Conservation (phyloP, 257 asterid genomes). For the Solanum habrochaites region DNA sequence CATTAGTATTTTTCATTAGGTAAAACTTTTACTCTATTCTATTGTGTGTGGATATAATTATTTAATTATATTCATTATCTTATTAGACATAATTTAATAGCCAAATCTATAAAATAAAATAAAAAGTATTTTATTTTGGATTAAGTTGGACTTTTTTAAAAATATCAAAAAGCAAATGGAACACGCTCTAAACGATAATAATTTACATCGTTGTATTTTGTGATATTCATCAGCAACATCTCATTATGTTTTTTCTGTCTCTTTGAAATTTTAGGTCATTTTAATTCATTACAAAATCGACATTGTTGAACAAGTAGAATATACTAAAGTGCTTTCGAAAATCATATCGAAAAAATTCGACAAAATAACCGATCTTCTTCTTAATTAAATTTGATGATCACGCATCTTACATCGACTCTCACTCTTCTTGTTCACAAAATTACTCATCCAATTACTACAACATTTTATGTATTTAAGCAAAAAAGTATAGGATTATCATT, state of each 20-base stretch:
- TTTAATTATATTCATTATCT: neutral
- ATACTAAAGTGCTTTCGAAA: too few species aligned
- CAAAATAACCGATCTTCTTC: too few species aligned
- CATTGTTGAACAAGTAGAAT: too few species aligned
- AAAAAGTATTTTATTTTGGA: neutral
- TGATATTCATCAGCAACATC: neutral
- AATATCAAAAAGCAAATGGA: neutral
- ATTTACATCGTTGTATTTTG: neutral
- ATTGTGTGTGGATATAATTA: neutral
- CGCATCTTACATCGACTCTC: neutral
- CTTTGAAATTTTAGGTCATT: neutral
- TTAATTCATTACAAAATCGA: neutral
- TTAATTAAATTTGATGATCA: too few species aligned
- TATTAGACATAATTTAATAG: neutral
- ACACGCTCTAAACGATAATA: neutral
- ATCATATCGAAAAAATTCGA: neutral
- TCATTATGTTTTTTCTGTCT: neutral
- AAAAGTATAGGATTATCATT: neutral
- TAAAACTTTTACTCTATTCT: neutral
- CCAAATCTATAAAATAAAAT: neutral
- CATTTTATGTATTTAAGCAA: neutral
- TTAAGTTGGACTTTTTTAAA: neutral
- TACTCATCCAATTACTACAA: neutral
- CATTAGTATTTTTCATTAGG: neutral
- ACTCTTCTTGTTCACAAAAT: neutral